Evolutionary conservation across 2,329 filamentous ascomycete species (phyloP), one percentile per base, ranked within the genome.

Genomic region (Grosmannia serpens): DNA sequence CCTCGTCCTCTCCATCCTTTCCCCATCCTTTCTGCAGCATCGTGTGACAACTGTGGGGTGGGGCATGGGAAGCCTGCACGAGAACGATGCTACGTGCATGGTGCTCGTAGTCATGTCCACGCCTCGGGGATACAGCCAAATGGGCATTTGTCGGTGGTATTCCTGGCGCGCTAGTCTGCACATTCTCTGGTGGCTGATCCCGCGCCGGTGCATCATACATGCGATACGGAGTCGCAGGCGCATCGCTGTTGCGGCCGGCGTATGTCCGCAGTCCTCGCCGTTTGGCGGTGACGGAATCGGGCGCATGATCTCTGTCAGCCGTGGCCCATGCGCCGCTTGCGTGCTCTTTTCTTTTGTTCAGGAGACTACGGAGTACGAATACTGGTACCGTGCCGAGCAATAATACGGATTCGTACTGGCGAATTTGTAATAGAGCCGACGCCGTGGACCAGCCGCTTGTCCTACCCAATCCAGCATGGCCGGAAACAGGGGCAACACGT

Each of bases 121-220:
- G 52, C 57, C 38, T 61, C 62, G 59, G 62, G 31, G 59, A 59
- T 61, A 29, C 61, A 61, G 52, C 63, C 60, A 58, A 61, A 64
- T 63, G 65, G 66, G 62, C 65, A 61, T 65, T 65, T 65, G 56
- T 66, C 65, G 64, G 66, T 64, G 62, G 63, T 67, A 67, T 62
- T 68, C 22, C 17, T 17, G n/a, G 38, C 27, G 33, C 52, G 15
- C 31, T 53, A 53, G 52, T 31, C 27, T 13, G 33, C 13, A 50
- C 26, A 33, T 8, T 8, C 17, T 53, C 20, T 53, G 38, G 17
- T 20, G 15, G 31, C 10, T 10, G 31, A 33, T 41, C 38, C 17
- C 17, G 38, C 38, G 15, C 35, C 35, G 35, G 35, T 38, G 35
- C 10, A 38, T n/a, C n/a, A n/a, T n/a, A n/a, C n/a, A n/a, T n/a